These are phyloP conservation scores for Psilocybe mexicana DNA, from an alignment of 1,284 basidiomycete species.

Conservation along the genomic window DNA sequence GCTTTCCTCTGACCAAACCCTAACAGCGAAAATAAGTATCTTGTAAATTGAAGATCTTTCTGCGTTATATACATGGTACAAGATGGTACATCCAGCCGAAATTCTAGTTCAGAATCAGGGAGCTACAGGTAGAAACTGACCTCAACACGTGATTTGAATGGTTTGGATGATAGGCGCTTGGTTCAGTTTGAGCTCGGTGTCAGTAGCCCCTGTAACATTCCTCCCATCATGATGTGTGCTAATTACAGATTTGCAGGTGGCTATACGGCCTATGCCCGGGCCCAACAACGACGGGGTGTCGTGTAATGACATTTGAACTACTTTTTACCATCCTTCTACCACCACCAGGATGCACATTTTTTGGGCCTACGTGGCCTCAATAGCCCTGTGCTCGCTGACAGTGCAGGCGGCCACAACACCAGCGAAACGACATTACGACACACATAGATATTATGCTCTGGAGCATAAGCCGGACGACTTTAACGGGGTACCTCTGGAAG, in stretches of 20 bases:
- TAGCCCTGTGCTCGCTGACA: conserved; percentile 23
- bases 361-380: conserved; percentile 34
- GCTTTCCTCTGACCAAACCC: no score
- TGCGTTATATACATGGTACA: no score
- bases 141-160: background rate
- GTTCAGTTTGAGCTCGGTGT: background rate
- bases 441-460: conserved; percentile 89
- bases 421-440: conserved; percentile 62
- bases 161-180: background rate
- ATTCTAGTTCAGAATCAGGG: no score
- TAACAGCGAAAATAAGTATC: no score
- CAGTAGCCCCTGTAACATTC: background rate
- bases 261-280: conserved; percentile 10
- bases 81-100: no score
- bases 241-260: conserved; percentile 6
- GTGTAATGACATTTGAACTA: conserved; percentile 10
- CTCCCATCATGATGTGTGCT: conserved; percentile 8
- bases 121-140: background rate
- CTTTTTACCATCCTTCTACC: conserved; percentile 5
- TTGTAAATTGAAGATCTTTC: no score
- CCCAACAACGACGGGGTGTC: conserved; percentile 10
- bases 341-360: conserved; percentile 35
- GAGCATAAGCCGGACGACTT: conserved; percentile 59
- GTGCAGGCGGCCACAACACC: conserved; percentile 33
- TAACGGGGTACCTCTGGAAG: conserved; percentile 49